phyloP scores from a whole-genome alignment of 257 asterid genomes.

The Capsicum baccatum region DNA sequence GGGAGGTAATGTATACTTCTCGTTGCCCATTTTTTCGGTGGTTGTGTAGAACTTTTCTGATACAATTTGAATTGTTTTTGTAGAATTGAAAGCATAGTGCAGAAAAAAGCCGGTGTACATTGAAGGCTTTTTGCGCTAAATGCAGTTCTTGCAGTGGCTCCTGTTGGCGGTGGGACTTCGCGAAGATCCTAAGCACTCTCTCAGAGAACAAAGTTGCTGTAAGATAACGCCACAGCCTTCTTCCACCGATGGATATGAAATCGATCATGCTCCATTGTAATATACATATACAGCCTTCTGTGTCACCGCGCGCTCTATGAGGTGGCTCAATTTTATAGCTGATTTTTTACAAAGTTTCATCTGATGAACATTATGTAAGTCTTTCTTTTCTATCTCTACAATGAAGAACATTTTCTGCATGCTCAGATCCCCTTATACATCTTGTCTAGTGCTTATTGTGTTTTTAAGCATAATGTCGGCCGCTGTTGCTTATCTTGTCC shows the following conservation, averaged over 20 bases:
- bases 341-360: neutral
- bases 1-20: constrained; percentile 56
- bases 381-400: neutral
- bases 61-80: constrained; percentile 33
- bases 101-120: constrained; percentile 34
- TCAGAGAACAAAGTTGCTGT: neutral
- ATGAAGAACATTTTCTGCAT: neutral
- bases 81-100: constrained; percentile 60
- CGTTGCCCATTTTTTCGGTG: constrained; percentile 13
- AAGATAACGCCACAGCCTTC: neutral
- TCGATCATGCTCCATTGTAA: neutral
- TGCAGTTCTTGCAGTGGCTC: constrained; percentile 10
- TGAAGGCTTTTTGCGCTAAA: constrained; percentile 31
- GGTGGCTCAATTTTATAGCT: neutral
- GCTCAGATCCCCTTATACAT: neutral
- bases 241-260: neutral
- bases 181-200: neutral
- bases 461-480: neutral
- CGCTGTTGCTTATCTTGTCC: neutral
- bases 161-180: neutral
- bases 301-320: neutral
- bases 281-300: neutral
- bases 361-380: neutral
- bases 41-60: neutral
- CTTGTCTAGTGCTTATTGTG: neutral